Conservation (phyloP, 352 stramenopile species). For the Pilasporangium apinafurcum region DNA sequence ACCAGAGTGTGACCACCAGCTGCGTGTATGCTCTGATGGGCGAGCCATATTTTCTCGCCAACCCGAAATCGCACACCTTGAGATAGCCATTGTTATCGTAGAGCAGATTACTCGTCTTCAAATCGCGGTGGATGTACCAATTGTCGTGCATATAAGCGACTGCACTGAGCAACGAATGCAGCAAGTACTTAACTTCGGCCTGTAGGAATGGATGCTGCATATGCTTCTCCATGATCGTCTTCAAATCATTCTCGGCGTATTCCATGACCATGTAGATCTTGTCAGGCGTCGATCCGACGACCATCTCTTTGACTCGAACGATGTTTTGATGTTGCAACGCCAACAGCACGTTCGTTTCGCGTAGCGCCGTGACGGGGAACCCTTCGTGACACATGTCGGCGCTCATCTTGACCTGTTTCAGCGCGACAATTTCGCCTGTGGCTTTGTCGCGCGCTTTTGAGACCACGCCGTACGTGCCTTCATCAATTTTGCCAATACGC, state of each 20-base stretch:
- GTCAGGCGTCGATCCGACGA: conserved; percentile 78
- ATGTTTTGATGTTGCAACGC: conserved; percentile 85
- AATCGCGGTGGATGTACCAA: conserved; percentile 94
- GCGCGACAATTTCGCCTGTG: conserved; percentile 89
- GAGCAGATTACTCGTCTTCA: conserved; percentile 98
- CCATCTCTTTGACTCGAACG: conserved; percentile 83
- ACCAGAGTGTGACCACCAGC: conserved; percentile 94
- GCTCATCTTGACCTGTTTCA: conserved; percentile 89
- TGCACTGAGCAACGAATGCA: conserved; percentile 89
- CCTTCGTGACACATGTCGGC: conserved; percentile 69
- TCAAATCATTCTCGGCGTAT: conserved; percentile 85
- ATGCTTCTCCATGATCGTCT: conserved; percentile 79
- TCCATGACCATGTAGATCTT: conserved; percentile 93
- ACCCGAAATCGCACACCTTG: conserved; percentile 86
- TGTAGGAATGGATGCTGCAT: conserved; percentile 79
- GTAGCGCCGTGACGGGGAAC: conserved; percentile 80
- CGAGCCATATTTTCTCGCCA: conserved; percentile 77
- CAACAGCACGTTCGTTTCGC: conserved; percentile 83
- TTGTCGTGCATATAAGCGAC: conserved; percentile 89
- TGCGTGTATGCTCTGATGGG: conserved; percentile 82
- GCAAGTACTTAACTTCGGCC: conserved; percentile 92
- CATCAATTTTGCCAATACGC: conserved; percentile 90
- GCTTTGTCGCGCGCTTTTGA: conserved; percentile 90
- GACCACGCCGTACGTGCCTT: conserved; percentile 97
- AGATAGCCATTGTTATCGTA: conserved; percentile 83